phyloP scores from a whole-genome alignment of 306 rosid genomes.

The Herpetospermum pedunculosum region DNA sequence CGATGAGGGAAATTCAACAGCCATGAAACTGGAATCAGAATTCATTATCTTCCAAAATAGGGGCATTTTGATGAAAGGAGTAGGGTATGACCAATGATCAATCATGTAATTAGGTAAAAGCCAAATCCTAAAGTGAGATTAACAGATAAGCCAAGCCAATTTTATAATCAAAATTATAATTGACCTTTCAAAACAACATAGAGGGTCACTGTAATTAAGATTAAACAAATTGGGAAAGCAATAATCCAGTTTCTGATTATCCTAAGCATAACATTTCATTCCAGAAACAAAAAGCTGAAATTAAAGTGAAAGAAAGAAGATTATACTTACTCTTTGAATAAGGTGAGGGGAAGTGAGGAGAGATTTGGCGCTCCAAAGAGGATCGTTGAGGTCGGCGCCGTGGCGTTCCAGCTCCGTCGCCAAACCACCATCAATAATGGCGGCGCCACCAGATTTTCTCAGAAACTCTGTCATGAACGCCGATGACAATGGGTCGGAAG shows the following conservation, averaged over 20 bases:
- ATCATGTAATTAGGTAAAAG: background rate
- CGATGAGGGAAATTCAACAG: too few species aligned
- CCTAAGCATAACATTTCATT: background rate
- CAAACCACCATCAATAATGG: constrained; percentile 73
- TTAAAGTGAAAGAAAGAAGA: too few species aligned
- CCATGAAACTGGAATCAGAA: background rate
- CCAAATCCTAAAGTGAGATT: background rate
- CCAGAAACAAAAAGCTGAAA: too few species aligned
- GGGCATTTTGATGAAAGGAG: background rate
- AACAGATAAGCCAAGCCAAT: background rate
- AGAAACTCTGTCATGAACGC: constrained; percentile 42
- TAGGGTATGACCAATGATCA: too few species aligned
- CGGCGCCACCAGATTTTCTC: constrained; percentile 50
- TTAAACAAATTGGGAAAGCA: background rate
- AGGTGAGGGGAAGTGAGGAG: constrained; percentile 67
- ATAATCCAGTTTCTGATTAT: background rate
- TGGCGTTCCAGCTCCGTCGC: constrained; percentile 89
- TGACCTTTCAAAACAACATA: background rate
- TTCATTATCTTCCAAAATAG: background rate
- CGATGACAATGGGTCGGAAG: background rate
- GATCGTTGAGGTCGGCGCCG: constrained; percentile 85
- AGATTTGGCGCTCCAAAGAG: constrained; percentile 95
- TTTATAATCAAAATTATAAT: background rate
- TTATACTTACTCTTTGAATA: constrained; percentile 76
- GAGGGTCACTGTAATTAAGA: background rate